Base-by-base conservation (phyloP, 805 yeast species). In the Metschnikowia hibisci region DNA sequence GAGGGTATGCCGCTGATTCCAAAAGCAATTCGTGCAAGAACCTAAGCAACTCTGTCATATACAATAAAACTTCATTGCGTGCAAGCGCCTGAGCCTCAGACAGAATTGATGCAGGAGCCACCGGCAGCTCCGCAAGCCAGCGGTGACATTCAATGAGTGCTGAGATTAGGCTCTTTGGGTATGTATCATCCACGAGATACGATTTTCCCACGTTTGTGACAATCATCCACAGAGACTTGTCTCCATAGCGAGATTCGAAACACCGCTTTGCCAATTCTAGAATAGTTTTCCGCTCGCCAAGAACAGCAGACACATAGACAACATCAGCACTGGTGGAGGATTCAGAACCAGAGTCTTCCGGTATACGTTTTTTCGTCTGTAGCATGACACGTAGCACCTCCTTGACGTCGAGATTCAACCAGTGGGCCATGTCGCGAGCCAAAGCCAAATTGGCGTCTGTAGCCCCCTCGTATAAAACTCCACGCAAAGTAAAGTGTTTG, bases 201-300 rank as follows among this genome's bases (percentile, higher is more conserved):
- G 50, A 31, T 32, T 58, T 62, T 1, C 75, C 75, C 37, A 76
- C 51, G 41, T 67, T 64, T 23, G 61, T 64, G 9, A 69, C 55
- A 0, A 56, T 56, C 3, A 49, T 20, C 23, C 23, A 20, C 23
- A 6, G 32, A 9, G 76, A 60, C 2, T 48, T 46, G 10, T 49
- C 52, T 27, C 47, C 47, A 26, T 51, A 41, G 16, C 56, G 51
- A 33, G 47, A 46, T 44, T 49, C 48, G 41, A 59, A 50, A 41
- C 60, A 51, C 38, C 63, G 67, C 31, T 67, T 54, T 1, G 71
- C 64, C 3, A 76, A 58, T 32, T 69, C 66, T n/a, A 80, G 53
- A 0, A 78, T 61, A 1, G 67, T 57, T 46, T 80, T 63, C 54
- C 84, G 71, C 53, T 82, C 87, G 43, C 69, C 61, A 43, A 79